Conservation (phyloP, 2,329 filamentous ascomycete genomes). For the Fusarium piperis region DNA sequence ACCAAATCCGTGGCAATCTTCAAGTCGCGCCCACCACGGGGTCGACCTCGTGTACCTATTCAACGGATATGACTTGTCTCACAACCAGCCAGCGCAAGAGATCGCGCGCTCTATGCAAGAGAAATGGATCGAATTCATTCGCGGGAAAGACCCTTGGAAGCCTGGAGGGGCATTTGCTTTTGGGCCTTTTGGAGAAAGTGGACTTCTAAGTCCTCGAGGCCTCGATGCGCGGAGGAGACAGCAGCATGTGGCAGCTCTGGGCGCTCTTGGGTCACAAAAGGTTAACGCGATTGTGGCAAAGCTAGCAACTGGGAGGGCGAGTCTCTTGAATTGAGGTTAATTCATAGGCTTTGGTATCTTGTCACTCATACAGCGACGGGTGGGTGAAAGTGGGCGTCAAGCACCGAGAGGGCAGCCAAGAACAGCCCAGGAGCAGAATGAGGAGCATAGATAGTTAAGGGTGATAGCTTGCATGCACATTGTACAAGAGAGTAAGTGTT, state of each 20-base stretch:
- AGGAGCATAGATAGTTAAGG: neutral
- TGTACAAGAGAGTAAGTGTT: neutral
- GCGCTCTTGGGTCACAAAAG: neutral
- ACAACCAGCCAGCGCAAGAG: slow-evolving; percentile 46
- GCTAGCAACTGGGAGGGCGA: neutral
- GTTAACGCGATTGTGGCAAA: neutral
- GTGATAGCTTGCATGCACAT: neutral
- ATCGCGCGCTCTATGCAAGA: slow-evolving; percentile 51
- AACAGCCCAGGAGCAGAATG: neutral
- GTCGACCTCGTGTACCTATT: slow-evolving; percentile 58
- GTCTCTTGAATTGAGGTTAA: neutral
- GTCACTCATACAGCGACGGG: neutral
- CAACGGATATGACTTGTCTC: slow-evolving; percentile 50
- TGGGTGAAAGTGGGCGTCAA: neutral
- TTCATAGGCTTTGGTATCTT: neutral
- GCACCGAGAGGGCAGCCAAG: neutral
- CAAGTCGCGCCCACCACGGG: slow-evolving; percentile 56
- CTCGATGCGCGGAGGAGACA: neutral
- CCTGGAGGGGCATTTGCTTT: slow-evolving; percentile 40
- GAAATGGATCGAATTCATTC: slow-evolving; percentile 52
- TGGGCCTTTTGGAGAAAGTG: slow-evolving; percentile 49
- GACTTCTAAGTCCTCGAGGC: neutral
- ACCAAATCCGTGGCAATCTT: slow-evolving; percentile 57
- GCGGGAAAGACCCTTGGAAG: slow-evolving; percentile 51
- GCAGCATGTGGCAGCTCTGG: neutral